Conservation (phyloP, 164 flowering plant species). For the Euptelea pleiosperma region DNA sequence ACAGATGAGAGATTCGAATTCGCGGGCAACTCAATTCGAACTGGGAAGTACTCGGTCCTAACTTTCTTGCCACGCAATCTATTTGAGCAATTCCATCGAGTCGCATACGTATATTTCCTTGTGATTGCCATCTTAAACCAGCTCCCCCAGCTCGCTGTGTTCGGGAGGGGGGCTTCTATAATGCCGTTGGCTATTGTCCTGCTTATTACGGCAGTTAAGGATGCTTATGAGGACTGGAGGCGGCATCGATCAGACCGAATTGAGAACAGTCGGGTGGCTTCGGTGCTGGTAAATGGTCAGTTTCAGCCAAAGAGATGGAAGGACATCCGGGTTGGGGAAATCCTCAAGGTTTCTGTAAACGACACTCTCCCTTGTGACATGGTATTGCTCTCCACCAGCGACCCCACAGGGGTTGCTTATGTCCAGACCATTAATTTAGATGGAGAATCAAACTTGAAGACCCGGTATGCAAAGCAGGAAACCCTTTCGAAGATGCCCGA, state of each 20-base stretch:
- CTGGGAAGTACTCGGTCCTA: slow-evolving; percentile 65
- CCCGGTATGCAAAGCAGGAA: slow-evolving; percentile 96
- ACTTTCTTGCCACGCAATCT: slow-evolving; percentile 85
- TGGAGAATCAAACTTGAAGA: slow-evolving; percentile 95
- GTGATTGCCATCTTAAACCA: slow-evolving; percentile 88
- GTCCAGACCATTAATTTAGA: slow-evolving; percentile 94
- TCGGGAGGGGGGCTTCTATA: slow-evolving; percentile 76
- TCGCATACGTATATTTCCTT: slow-evolving; percentile 91
- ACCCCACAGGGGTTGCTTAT: slow-evolving; percentile 91
- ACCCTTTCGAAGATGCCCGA: slow-evolving; percentile 58
- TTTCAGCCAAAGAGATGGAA: slow-evolving; percentile 75
- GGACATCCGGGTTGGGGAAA: slow-evolving; percentile 80
- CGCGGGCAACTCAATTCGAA: slow-evolving; percentile 69
- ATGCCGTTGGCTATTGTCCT: slow-evolving; percentile 87
- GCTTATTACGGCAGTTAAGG: slow-evolving; percentile 81
- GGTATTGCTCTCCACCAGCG: slow-evolving; percentile 87
- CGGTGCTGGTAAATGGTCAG: slow-evolving; percentile 44
- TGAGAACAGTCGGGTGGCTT: slow-evolving; percentile 78
- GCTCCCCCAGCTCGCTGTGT: slow-evolving; percentile 94
- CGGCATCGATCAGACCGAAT: slow-evolving; percentile 72
- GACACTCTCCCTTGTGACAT: slow-evolving; percentile 91
- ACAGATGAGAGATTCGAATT: slow-evolving; percentile 73
- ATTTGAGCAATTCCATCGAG: slow-evolving; percentile 92
- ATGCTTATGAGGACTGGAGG: slow-evolving; percentile 92
- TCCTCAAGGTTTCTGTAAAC: slow-evolving; percentile 59